These are phyloP conservation scores for Lactifluus pinguis DNA, from an alignment of 768 basidiomycete genomes.

Conservation along the genomic window DNA sequence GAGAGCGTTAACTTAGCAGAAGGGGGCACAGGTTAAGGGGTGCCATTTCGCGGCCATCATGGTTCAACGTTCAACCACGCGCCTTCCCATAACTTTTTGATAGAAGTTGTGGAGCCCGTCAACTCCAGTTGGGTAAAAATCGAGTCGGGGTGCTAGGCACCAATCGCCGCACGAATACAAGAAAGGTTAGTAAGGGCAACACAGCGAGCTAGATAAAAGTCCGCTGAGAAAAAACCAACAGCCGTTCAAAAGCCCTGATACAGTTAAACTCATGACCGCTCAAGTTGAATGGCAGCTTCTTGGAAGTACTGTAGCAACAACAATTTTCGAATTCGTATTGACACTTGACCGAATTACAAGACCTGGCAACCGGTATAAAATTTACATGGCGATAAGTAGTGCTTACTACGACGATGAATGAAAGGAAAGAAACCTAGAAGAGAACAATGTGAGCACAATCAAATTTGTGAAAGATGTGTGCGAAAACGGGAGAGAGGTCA, in stretches of 20 bases:
- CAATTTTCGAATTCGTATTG: background rate
- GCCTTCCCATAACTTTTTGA: background rate
- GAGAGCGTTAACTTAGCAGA: too few relatives aligned
- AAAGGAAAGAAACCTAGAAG: background rate
- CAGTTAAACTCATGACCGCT: background rate
- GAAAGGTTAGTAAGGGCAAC: background rate
- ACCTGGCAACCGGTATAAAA: background rate
- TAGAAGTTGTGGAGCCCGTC: background rate
- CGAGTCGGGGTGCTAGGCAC: background rate
- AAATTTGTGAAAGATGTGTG: slow-evolving; percentile 21
- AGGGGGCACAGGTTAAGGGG: background rate
- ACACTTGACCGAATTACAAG: background rate
- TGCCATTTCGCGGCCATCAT: background rate
- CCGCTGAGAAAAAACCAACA: background rate
- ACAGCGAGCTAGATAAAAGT: background rate
- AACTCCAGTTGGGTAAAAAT: background rate
- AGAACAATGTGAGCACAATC: background rate
- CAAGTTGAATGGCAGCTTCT: background rate
- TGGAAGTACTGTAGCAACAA: background rate
- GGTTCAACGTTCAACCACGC: background rate
- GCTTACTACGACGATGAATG: background rate
- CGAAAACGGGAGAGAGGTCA: slow-evolving; percentile 32
- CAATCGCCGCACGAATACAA: background rate
- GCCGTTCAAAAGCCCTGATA: background rate
- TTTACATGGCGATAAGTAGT: background rate